Evolutionary conservation across 192 early-diverging fungal species (phyloP).

Genomic region (Ambispora gerdemannii): DNA sequence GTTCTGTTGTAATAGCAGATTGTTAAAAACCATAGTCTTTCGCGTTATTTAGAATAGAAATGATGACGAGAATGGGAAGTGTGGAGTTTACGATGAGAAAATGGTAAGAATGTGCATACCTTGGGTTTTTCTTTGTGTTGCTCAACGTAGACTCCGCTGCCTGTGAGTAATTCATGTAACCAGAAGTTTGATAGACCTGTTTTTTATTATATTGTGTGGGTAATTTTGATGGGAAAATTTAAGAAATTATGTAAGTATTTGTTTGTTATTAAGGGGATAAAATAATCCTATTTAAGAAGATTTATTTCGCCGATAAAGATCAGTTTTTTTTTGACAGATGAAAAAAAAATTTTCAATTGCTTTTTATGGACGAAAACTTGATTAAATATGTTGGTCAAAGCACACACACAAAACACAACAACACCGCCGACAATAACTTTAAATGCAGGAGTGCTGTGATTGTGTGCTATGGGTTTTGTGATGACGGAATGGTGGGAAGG

Average conservation of each 20-base stretch:
- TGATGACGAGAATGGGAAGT: neutral
- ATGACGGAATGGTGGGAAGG: neutral
- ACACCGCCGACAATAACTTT: too few species aligned
- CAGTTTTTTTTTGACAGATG: neutral
- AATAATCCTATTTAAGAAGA: too few species aligned
- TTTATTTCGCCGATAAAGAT: too few species aligned
- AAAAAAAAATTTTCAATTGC: neutral
- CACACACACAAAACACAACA: too few species aligned
- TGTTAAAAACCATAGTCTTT: too few species aligned
- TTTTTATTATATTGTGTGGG: too few species aligned
- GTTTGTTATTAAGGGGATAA: too few species aligned
- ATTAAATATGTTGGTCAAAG: neutral
- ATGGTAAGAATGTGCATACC: constrained; percentile 6
- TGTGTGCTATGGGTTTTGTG: neutral
- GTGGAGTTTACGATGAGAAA: neutral
- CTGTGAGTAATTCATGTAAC: constrained; percentile 31
- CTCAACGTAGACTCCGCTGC: constrained; percentile 26
- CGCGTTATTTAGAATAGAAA: neutral
- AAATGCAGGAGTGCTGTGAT: neutral
- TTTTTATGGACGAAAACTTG: neutral
- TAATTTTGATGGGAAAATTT: too few species aligned
- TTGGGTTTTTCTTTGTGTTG: constrained; percentile 23
- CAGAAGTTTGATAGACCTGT: constrained; percentile 31
- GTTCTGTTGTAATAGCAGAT: constrained; percentile 20
- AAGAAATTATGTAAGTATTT: too few species aligned